Evolutionary conservation across 768 basidiomycete species (phyloP).

Genomic region (Daedaleopsis nitida): DNA sequence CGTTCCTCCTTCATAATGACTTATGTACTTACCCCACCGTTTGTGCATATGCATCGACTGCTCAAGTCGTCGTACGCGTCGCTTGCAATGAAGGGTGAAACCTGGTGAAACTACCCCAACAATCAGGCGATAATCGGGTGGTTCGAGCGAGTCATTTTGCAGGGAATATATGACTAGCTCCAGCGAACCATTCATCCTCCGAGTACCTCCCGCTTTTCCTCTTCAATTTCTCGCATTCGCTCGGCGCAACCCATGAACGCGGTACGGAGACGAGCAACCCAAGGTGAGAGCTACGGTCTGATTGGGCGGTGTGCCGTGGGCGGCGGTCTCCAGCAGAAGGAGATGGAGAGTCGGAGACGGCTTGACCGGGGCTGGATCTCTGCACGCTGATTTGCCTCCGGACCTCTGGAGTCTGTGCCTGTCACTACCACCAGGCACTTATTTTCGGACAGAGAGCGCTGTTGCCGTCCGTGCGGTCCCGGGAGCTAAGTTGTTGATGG

Average conservation of each 20-base stretch:
- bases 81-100: neutral
- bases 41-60: neutral
- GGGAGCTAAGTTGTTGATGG: neutral
- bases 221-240: neutral
- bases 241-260: slow-evolving; percentile 7
- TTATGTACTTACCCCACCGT: neutral
- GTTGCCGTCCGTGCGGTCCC: slow-evolving; percentile 11
- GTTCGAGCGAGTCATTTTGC: neutral
- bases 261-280: slow-evolving; percentile 8
- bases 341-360: neutral
- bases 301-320: neutral
- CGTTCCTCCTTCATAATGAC: neutral
- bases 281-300: slow-evolving; percentile 9
- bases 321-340: slow-evolving; percentile 14
- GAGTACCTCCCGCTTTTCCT: neutral
- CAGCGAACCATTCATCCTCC: neutral
- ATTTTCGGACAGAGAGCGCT: slow-evolving; percentile 3
- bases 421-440: slow-evolving; percentile 1
- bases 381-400: slow-evolving; percentile 2
- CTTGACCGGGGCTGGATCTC: neutral
- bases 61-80: neutral
- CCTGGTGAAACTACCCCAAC: neutral
- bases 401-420: slow-evolving; percentile 5
- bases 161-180: neutral
- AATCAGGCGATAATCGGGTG: neutral